Evolutionary conservation across 2,329 filamentous ascomycete genomes (phyloP).

Genomic region (Phyllachora maydis): DNA sequence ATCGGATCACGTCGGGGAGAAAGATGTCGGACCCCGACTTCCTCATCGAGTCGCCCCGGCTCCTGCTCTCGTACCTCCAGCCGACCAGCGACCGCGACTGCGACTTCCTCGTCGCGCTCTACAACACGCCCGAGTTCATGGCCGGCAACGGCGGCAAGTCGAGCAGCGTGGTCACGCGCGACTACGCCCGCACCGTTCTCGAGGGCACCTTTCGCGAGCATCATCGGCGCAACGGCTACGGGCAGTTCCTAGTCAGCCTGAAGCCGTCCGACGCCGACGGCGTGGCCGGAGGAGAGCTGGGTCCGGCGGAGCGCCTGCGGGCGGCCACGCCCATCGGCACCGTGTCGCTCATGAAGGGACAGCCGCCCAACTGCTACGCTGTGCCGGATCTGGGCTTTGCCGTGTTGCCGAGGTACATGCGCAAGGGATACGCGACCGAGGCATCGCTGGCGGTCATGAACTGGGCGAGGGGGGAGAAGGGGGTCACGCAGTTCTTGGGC

Average conservation of each 20-base stretch:
- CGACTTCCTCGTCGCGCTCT: conserved; percentile 9
- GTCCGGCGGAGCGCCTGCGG: too few species aligned
- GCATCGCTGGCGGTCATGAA: conserved; percentile 2
- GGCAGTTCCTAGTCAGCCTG: conserved; percentile 9
- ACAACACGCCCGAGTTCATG: conserved; percentile 8
- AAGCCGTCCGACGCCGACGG: conserved; percentile 1
- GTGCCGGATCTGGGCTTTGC: conserved; percentile 5
- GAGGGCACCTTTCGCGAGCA: conserved; percentile 2
- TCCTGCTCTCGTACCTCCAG: conserved; percentile 7
- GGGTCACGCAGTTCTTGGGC: too few species aligned
- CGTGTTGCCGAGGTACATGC: conserved; percentile 3
- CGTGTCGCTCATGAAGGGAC: conserved; percentile 6
- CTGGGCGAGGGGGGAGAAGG: too few species aligned
- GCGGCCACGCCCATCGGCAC: conserved; percentile 8
- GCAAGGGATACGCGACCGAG: conserved; percentile 4
- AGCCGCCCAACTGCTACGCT: conserved; percentile 3
- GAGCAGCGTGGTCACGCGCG: conserved; percentile 5
- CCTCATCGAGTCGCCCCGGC: conserved; percentile 8
- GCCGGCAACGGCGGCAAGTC: conserved; percentile 4
- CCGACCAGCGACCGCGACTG: conserved; percentile 6
- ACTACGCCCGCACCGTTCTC: conserved; percentile 5
- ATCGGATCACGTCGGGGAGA: too few species aligned
- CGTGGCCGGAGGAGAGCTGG: too few species aligned
- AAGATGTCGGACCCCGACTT: conserved; percentile 6
- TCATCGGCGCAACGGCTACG: conserved; percentile 9